Conservation (phyloP, 2,329 filamentous ascomycete genomes). For the Colletotrichum orchidophilum region DNA sequence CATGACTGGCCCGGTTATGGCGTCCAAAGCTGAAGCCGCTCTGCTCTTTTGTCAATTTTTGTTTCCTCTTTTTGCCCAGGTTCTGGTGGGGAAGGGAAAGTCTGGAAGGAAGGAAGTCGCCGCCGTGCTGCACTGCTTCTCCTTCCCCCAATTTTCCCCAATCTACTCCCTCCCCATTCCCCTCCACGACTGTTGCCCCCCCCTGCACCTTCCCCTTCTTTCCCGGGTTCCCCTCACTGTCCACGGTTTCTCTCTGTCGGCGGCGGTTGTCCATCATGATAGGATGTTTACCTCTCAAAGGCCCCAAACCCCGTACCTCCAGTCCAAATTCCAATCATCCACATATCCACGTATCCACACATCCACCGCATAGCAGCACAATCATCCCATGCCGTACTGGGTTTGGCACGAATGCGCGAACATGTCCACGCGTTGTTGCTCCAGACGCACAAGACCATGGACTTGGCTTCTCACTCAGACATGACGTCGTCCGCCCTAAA, state of each 20-base stretch:
- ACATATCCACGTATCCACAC: too few relatives aligned
- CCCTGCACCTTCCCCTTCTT: background rate
- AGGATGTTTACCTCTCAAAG: background rate
- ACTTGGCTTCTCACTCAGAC: slow-evolving; percentile 10
- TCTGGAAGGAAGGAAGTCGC: background rate
- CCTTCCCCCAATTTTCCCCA: slow-evolving; percentile 17
- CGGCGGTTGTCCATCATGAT: background rate
- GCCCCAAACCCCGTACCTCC: background rate
- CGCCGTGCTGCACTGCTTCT: background rate
- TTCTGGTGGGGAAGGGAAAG: background rate
- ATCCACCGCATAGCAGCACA: too few relatives aligned
- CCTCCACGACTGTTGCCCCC: background rate
- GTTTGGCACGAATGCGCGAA: background rate
- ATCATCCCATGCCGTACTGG: background rate
- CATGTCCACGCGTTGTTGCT: background rate
- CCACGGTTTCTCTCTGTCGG: background rate
- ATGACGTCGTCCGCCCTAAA: slow-evolving; percentile 27
- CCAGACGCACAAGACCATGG: slow-evolving; percentile 6
- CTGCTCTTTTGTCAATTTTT: background rate
- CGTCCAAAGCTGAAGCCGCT: background rate
- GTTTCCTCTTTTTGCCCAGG: background rate
- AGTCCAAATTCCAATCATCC: background rate
- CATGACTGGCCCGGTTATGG: background rate
- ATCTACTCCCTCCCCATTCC: background rate
- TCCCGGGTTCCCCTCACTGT: slow-evolving; percentile 12